phyloP scores from a whole-genome alignment of 2,329 filamentous ascomycete genomes.

The Hypoxylon sp. region DNA sequence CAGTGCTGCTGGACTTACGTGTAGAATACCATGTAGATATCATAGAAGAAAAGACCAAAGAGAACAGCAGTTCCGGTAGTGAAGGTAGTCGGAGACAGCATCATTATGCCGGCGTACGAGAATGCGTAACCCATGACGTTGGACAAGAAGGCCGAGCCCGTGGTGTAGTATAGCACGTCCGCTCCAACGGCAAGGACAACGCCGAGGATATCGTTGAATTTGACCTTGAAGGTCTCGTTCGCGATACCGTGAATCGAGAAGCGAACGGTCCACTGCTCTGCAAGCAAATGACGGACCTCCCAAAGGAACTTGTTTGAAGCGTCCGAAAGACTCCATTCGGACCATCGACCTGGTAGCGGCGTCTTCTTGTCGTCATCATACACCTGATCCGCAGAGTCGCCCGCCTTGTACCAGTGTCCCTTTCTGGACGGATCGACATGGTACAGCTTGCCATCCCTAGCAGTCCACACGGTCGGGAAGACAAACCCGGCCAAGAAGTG shows the following conservation, averaged over 20 bases:
- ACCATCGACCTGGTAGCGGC: slow-evolving; percentile 56
- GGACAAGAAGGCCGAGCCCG: slow-evolving; percentile 68
- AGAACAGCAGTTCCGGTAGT: slow-evolving; percentile 83
- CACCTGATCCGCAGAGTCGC: slow-evolving; percentile 43
- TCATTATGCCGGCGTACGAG: slow-evolving; percentile 82
- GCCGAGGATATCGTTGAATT: slow-evolving; percentile 68
- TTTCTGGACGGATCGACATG: slow-evolving; percentile 57
- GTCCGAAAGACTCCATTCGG: slow-evolving; percentile 48
- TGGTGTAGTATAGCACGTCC: slow-evolving; percentile 76
- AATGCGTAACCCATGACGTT: slow-evolving; percentile 90
- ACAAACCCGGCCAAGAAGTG: slow-evolving; percentile 73
- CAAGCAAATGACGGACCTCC: slow-evolving; percentile 63
- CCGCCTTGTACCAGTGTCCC: slow-evolving; percentile 53
- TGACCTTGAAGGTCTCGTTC: slow-evolving; percentile 62
- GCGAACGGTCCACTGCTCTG: slow-evolving; percentile 63
- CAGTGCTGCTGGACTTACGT: slow-evolving; percentile 66
- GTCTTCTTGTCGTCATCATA: slow-evolving; percentile 50
- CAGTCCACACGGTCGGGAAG: slow-evolving; percentile 78
- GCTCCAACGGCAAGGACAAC: slow-evolving; percentile 65
- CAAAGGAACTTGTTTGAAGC: slow-evolving; percentile 55
- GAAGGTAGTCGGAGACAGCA: slow-evolving; percentile 92
- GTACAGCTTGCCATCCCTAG: slow-evolving; percentile 57
- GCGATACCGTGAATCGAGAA: slow-evolving; percentile 64
- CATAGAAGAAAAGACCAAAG: slow-evolving; percentile 87
- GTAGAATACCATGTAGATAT: slow-evolving; percentile 93